Evolutionary conservation across 257 asterid species (phyloP).

Genomic region (Verbascum thapsus): DNA sequence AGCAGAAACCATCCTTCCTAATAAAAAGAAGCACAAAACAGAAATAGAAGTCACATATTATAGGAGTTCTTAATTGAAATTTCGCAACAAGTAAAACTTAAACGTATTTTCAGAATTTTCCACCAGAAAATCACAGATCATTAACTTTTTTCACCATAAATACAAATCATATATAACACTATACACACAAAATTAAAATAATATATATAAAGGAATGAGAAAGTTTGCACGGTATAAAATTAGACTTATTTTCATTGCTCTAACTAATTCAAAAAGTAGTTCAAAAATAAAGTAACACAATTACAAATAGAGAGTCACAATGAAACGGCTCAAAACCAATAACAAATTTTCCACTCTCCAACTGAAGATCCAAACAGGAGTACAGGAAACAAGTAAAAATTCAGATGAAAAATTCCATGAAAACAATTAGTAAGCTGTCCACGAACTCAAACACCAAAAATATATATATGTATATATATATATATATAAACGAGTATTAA

Average conservation of each 20-base stretch:
- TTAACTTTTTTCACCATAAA: background rate
- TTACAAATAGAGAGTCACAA: background rate
- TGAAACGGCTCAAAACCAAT: background rate
- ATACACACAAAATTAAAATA: too few species aligned
- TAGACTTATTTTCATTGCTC: background rate
- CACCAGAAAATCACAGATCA: background rate
- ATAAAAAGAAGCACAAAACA: too few species aligned
- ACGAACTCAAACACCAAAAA: background rate
- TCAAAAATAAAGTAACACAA: background rate
- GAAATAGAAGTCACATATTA: too few species aligned
- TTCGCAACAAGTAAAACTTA: background rate
- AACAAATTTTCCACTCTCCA: background rate
- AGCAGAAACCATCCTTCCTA: too few species aligned
- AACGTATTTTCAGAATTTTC: constrained; percentile 8
- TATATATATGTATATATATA: background rate
- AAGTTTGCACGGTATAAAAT: background rate
- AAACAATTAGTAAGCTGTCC: too few species aligned
- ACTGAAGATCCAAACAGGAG: background rate
- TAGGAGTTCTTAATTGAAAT: background rate
- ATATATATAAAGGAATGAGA: too few species aligned
- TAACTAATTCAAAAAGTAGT: background rate
- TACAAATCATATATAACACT: background rate
- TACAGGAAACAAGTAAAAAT: background rate
- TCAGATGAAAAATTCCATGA: background rate
- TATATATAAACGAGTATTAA: background rate